A percentile compares a stretch with the other conserved stretches of the same genome.
phyloP scores from a whole-genome alignment of 352 stramenopile species.

The Globisporangium viniferum region DNA sequence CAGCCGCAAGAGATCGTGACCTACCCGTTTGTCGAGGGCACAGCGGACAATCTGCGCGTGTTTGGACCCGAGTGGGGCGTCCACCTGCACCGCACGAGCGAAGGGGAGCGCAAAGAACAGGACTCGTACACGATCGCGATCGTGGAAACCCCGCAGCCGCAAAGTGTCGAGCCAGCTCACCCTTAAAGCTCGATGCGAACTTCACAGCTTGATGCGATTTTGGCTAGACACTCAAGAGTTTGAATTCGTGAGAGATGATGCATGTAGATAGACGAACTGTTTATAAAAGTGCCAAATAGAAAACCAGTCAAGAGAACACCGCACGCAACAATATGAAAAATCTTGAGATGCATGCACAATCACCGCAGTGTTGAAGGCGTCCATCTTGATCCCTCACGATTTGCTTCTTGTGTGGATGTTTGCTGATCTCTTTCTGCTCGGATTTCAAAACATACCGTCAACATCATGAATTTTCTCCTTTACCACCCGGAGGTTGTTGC shows the following conservation, averaged over 20 bases:
- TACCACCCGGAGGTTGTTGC: not conserved
- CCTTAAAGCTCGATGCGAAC: not conserved
- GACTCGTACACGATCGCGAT: constrained; percentile 53
- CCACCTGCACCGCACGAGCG: constrained; percentile 27
- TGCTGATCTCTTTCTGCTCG: not conserved
- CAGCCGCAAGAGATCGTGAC: constrained; percentile 10
- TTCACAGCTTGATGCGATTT: not conserved
- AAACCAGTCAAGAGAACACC: not conserved
- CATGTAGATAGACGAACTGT: constrained; percentile 1
- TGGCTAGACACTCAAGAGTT: not conserved
- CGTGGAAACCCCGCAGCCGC: constrained; percentile 33
- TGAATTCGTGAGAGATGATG: not conserved
- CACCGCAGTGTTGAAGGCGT: not conserved
- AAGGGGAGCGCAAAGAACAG: constrained; percentile 13
- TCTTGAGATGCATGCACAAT: not conserved
- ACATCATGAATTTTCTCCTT: not conserved
- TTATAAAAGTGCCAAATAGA: constrained; percentile 1
- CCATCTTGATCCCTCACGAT: not conserved
- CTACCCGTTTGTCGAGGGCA: constrained; percentile 40
- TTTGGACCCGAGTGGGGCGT: constrained; percentile 61
- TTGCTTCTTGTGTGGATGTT: not conserved
- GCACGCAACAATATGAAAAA: not conserved
- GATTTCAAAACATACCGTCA: not conserved
- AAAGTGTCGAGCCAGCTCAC: constrained; percentile 14
- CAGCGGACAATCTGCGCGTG: constrained; percentile 35